Evolutionary conservation across 2,329 filamentous ascomycete species (phyloP).

Genomic region (Cytospora mali): DNA sequence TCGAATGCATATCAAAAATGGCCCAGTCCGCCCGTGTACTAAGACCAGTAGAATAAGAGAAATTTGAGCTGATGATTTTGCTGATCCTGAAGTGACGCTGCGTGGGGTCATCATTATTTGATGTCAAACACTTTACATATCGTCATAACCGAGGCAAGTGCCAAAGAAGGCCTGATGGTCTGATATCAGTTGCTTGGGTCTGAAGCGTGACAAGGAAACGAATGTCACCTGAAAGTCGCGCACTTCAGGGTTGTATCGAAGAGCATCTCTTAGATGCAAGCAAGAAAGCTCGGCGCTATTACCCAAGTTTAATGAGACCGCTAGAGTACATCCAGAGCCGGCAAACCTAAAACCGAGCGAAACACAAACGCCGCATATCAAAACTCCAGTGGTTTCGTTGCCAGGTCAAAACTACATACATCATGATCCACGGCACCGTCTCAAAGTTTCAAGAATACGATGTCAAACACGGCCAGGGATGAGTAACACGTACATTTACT

Average conservation of each 20-base stretch:
- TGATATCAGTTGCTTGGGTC: no score
- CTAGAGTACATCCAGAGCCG: neutral
- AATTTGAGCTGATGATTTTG: slow-evolving; percentile 32
- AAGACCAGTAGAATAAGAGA: slow-evolving; percentile 30
- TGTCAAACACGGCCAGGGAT: neutral
- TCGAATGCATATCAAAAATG: slow-evolving; percentile 22
- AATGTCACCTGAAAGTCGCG: no score
- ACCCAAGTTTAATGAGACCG: neutral
- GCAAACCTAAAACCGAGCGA: neutral
- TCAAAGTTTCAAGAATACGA: neutral
- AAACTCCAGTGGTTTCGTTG: neutral
- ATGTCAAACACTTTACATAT: neutral
- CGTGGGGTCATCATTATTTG: neutral
- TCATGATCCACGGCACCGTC: neutral
- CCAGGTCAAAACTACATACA: neutral
- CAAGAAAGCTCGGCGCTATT: no score
- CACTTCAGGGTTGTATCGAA: no score
- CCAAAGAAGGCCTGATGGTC: neutral
- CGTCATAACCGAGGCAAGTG: neutral
- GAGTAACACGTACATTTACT: neutral
- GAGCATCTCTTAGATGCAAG: no score
- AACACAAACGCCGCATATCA: neutral
- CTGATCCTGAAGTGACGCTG: neutral
- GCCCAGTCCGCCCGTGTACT: slow-evolving; percentile 23
- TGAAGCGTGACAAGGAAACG: no score